Evolutionary conservation across 2,329 filamentous ascomycete species (phyloP).

Genomic region (Fusarium caatingaense): DNA sequence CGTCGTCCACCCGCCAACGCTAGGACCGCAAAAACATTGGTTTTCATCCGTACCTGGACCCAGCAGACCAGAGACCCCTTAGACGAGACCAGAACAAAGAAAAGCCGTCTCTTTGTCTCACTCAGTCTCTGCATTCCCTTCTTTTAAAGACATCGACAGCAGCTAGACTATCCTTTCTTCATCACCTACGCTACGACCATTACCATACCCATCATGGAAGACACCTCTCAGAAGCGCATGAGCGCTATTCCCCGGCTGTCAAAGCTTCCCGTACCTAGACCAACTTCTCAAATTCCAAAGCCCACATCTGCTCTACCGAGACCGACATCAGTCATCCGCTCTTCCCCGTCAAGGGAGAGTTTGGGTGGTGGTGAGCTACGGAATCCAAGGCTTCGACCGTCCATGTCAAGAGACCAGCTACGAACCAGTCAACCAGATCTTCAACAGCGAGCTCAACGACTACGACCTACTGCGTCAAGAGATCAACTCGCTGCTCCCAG

Average conservation of each 20-base stretch:
- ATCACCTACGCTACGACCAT: background rate
- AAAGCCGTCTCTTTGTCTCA: conserved; percentile 8
- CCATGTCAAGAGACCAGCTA: conserved; percentile 56
- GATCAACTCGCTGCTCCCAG: conserved; percentile 50
- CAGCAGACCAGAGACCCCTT: conserved; percentile 32
- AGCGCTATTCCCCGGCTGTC: conserved; percentile 54
- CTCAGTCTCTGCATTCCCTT: conserved; percentile 16
- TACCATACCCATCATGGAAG: conserved; percentile 47
- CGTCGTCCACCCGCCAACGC: conserved; percentile 46
- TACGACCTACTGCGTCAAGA: conserved; percentile 55
- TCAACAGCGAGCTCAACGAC: conserved; percentile 54
- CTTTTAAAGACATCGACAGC: conserved; percentile 9
- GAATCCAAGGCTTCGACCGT: conserved; percentile 55
- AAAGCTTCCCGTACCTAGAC: conserved; percentile 52
- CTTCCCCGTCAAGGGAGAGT: conserved; percentile 48
- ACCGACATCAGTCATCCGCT: conserved; percentile 47
- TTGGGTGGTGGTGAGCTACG: conserved; percentile 50
- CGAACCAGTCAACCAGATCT: conserved; percentile 36
- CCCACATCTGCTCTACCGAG: conserved; percentile 42
- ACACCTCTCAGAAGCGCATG: conserved; percentile 51
- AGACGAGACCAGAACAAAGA: conserved; percentile 5
- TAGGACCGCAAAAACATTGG: conserved; percentile 27
- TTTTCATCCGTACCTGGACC: background rate
- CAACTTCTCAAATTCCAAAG: conserved; percentile 50
- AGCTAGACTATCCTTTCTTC: background rate